Conservation (phyloP, 1,284 basidiomycete species). For the Rhodotorula sp. region DNA sequence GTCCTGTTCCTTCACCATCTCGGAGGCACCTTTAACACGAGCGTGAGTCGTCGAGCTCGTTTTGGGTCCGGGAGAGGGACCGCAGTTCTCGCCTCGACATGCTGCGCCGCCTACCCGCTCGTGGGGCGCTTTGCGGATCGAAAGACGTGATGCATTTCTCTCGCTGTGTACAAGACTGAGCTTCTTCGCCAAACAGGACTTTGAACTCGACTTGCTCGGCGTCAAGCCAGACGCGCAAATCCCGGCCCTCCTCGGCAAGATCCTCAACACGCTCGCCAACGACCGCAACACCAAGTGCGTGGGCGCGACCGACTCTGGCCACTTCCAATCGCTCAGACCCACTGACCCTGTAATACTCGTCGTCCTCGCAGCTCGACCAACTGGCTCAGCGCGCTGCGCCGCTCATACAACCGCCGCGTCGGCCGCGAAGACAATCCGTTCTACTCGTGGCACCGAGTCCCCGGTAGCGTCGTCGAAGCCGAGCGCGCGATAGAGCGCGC, state of each 20-base stretch:
- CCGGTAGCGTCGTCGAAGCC: conserved; percentile 20
- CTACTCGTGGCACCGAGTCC: conserved; percentile 20
- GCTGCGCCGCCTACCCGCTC: too few relatives aligned
- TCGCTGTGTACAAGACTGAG: too few relatives aligned
- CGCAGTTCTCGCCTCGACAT: too few relatives aligned
- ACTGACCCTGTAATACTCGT: background rate
- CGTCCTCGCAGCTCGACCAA: conserved; percentile 7
- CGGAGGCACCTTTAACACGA: conserved; percentile 4
- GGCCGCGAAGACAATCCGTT: conserved; percentile 33
- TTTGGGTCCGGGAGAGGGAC: background rate
- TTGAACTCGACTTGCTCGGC: conserved; percentile 12
- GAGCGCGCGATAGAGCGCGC: conserved; percentile 5
- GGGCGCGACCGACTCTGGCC: too few relatives aligned
- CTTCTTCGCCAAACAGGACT: background rate
- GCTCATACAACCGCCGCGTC: conserved; percentile 33
- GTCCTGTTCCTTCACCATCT: conserved; percentile 11
- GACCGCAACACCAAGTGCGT: conserved; percentile 39
- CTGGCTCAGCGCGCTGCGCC: conserved; percentile 35
- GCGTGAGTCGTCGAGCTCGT: background rate
- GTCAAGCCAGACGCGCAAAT: conserved; percentile 18
- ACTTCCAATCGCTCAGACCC: too few relatives aligned
- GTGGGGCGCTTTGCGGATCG: background rate
- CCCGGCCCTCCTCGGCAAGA: conserved; percentile 29
- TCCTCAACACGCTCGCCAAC: conserved; percentile 37
- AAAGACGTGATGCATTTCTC: background rate